Conservation (phyloP, 2,329 filamentous ascomycete species). For the Alternaria sp. region DNA sequence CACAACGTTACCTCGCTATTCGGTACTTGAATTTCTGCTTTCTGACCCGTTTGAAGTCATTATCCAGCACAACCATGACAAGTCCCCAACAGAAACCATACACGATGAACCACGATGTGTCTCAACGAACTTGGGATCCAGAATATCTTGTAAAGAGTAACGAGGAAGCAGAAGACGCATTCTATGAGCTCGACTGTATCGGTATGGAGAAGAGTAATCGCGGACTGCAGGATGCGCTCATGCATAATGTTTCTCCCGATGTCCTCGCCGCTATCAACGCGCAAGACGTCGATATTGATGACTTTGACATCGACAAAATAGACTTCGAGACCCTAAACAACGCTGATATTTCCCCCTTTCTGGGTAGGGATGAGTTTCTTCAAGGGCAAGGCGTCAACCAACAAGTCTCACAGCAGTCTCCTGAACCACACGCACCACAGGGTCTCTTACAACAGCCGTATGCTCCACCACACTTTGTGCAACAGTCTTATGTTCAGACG, state of each 20-base stretch:
- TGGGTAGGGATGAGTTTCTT: not conserved
- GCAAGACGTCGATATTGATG: not conserved
- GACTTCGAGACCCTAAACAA: not conserved
- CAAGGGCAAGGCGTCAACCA: not conserved
- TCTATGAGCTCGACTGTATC: not conserved
- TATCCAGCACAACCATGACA: too few species aligned
- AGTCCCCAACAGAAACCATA: not conserved
- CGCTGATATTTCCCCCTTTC: not conserved
- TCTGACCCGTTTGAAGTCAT: not conserved
- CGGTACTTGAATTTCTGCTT: not conserved
- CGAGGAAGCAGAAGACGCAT: not conserved
- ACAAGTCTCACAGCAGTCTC: not conserved
- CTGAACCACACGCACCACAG: not conserved
- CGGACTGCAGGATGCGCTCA: not conserved
- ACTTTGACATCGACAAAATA: not conserved
- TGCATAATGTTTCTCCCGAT: not conserved
- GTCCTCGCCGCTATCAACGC: not conserved
- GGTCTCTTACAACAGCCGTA: not conserved
- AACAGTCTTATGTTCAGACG: not conserved
- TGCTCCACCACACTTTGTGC: not conserved
- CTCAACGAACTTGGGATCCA: not conserved
- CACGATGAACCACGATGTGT: not conserved
- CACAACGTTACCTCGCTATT: not conserved
- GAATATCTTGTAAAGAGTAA: not conserved
- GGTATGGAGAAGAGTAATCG: not conserved